phyloP scores from a whole-genome alignment of 768 basidiomycete species.

The Boletus coccyginus region DNA sequence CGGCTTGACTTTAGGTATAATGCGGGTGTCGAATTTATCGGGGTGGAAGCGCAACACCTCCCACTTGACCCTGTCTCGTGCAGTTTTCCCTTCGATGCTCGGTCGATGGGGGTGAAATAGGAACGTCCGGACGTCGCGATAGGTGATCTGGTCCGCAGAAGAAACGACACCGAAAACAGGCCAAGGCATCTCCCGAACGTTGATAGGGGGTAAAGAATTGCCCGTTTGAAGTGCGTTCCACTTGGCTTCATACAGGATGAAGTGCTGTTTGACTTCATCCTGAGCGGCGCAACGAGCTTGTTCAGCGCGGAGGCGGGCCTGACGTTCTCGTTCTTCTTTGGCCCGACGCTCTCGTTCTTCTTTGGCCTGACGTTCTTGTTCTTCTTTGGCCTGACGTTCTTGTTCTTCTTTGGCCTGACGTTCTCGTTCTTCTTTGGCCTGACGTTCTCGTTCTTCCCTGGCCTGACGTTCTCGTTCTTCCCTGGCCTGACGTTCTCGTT shows the following conservation, averaged over 20 bases:
- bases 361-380: too few relatives aligned
- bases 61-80: constrained; percentile 35
- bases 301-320: constrained; percentile 22
- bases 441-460: too few relatives aligned
- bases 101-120: constrained; percentile 36
- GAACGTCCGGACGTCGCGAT: constrained; percentile 36
- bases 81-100: constrained; percentile 28
- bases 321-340: constrained; percentile 19
- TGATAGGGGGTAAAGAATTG: constrained; percentile 16
- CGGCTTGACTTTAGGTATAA: constrained; percentile 34
- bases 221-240: constrained; percentile 35
- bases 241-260: constrained; percentile 32
- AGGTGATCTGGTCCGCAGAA: constrained; percentile 34
- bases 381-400: too few relatives aligned
- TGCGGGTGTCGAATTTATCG: constrained; percentile 45
- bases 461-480: constrained; percentile 10
- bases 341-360: not conserved
- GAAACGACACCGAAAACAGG: constrained; percentile 32
- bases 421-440: too few relatives aligned
- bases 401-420: too few relatives aligned
- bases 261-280: constrained; percentile 11
- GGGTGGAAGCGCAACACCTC: constrained; percentile 56
- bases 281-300: constrained; percentile 6
- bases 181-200: constrained; percentile 43
- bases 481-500: too few relatives aligned